phyloP scores from a whole-genome alignment of 2,329 filamentous ascomycete genomes.

The Pseudocercospora crystallina region DNA sequence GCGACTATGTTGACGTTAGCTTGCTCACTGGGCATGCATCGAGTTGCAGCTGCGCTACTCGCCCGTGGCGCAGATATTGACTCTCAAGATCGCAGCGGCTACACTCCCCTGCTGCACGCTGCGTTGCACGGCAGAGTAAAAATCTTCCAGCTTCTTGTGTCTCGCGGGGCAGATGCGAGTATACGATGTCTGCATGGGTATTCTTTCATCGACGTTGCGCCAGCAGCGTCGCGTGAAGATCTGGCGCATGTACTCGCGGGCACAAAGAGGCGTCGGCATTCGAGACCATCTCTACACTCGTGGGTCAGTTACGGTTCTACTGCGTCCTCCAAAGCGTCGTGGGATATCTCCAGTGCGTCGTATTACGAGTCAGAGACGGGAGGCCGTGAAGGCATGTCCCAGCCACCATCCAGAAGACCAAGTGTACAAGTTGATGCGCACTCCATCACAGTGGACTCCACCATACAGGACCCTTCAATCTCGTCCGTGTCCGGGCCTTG shows the following conservation, averaged over 20 bases:
- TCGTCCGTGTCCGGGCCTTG: too few species aligned
- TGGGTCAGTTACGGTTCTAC: neutral
- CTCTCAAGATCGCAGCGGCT: constrained; percentile 73
- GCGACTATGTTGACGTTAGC: constrained; percentile 81
- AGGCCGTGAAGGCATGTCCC: too few species aligned
- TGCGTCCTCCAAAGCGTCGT: constrained; percentile 12
- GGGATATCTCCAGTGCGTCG: constrained; percentile 19
- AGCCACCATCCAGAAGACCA: too few species aligned
- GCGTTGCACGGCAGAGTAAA: constrained; percentile 73
- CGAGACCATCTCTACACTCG: constrained; percentile 1
- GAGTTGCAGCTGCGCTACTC: constrained; percentile 74
- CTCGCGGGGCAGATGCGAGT: constrained; percentile 70
- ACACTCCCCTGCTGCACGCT: constrained; percentile 79
- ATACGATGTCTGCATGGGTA: constrained; percentile 69
- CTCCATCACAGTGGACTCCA: too few species aligned
- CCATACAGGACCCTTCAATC: too few species aligned
- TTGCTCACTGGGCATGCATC: constrained; percentile 70
- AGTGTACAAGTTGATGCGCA: too few species aligned
- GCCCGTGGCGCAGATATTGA: constrained; percentile 77
- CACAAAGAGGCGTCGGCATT: constrained; percentile 14
- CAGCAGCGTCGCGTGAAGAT: constrained; percentile 3
- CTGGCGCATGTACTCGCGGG: constrained; percentile 9
- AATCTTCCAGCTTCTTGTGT: constrained; percentile 72
- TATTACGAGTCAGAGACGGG: constrained; percentile 30
- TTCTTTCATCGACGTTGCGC: constrained; percentile 68